These are phyloP conservation scores for Cryptococcus sp. DNA, from an alignment of 1,284 basidiomycete genomes.

Conservation along the genomic window DNA sequence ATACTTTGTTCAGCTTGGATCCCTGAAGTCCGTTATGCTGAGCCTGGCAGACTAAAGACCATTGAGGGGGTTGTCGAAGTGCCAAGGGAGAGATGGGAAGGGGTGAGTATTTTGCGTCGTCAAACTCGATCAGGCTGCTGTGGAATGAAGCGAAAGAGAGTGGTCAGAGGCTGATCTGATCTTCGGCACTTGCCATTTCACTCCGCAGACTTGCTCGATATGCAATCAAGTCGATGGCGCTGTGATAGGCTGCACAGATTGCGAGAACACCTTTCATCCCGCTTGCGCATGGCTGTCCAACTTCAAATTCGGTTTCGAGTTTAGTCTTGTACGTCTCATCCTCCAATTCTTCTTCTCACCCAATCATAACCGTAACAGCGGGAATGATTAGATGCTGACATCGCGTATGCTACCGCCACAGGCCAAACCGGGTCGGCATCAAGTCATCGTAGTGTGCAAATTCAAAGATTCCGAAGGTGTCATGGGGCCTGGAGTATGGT, in stretches of 20 bases:
- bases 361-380: neutral
- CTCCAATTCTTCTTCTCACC: neutral
- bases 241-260: constrained; percentile 80
- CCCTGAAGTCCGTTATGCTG: constrained; percentile 77
- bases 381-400: neutral
- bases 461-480: constrained; percentile 84
- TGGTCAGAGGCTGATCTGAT: neutral
- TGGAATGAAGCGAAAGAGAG: neutral
- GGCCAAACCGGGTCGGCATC: constrained; percentile 69
- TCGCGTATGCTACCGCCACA: constrained; percentile 40
- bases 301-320: constrained; percentile 85
- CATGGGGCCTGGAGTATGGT: constrained; percentile 78
- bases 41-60: constrained; percentile 67
- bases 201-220: constrained; percentile 56
- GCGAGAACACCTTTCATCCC: constrained; percentile 76
- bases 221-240: constrained; percentile 76
- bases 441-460: constrained; percentile 68
- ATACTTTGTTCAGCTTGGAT: constrained; percentile 85
- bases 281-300: constrained; percentile 86
- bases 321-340: constrained; percentile 67
- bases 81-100: constrained; percentile 52
- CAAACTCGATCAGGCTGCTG: neutral
- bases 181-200: neutral
- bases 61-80: constrained; percentile 87
- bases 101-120: constrained; percentile 25